Base-by-base conservation (phyloP, 345 rosid genomes). In the Heritiera fomes region DNA sequence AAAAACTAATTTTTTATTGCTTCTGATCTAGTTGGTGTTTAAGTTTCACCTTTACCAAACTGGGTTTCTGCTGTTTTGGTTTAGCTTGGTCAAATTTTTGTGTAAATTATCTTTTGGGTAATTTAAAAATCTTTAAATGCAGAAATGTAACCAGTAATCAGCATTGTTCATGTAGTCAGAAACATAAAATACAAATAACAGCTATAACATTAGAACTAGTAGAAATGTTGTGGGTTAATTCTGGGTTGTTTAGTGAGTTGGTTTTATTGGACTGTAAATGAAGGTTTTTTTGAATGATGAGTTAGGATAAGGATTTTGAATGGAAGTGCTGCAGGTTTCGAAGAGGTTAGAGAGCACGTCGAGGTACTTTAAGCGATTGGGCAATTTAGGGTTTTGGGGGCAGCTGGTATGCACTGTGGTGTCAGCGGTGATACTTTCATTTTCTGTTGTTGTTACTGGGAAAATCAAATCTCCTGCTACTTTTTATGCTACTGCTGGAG, bases 311-410 rank as follows among this genome's bases (percentile, higher is more conserved):
- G 66, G 49, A 66, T 18, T 66, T 40, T 66, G 38, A 45, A 69
- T 46, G 7, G 28, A 8, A 74, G 11, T 83, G 72, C 45, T 75
- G 79, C 78, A 95, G 99, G 99, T 93, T 1, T 87, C 97, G 4
- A 95, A 90, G 92, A 92, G 97, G 84, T 85, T 95, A 71, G 98
- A 89, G 83, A 92, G 82, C 84, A 95, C 99, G 11, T 87, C 99
- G 9, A 91, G 94, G 84, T 85, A 88, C 78, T 95, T 95, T 82
- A 92, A 89, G 93, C 85, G 96, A 82, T 84, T 95, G 34, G 99
- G 99, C 28, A 84, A 84, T 88, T 82, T 91, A 62, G 98, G 97
- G 74, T 92, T 95, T 80, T 95, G 98, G 99, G 97, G 96, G 41
- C 99, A 95, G 90, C 87, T 95, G 28, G 87, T 91, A 17, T 92